These are phyloP conservation scores for Solanum commersonii DNA, from an alignment of 257 asterid species.

Conservation along the genomic window DNA sequence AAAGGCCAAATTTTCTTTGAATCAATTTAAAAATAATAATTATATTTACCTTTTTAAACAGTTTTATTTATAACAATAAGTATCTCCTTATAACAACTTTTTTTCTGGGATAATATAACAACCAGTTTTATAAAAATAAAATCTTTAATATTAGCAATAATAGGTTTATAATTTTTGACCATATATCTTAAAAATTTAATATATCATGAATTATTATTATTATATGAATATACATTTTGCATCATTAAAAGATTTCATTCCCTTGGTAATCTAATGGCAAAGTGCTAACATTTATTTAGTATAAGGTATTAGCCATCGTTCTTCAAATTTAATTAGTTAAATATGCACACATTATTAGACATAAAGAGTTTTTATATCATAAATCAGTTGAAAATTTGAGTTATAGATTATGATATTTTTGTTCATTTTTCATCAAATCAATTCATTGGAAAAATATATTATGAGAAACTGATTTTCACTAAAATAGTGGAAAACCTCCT, in stretches of 20 bases:
- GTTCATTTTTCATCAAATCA: background rate
- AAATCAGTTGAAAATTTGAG: no score
- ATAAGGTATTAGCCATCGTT: background rate
- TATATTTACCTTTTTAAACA: background rate
- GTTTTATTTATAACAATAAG: background rate
- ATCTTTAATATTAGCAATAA: background rate
- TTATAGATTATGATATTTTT: no score
- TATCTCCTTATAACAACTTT: background rate
- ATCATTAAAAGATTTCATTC: background rate
- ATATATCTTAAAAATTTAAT: background rate
- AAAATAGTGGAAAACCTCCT: no score
- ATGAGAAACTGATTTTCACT: no score
- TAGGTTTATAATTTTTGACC: background rate
- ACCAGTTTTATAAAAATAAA: background rate
- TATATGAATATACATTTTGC: background rate
- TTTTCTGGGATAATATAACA: background rate
- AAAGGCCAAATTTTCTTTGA: background rate
- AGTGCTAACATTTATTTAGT: background rate
- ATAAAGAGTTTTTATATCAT: background rate
- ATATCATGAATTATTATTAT: background rate
- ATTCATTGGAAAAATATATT: no score
- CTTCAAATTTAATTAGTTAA: background rate
- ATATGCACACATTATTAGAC: background rate
- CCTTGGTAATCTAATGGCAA: background rate
- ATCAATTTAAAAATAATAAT: no score